Base-by-base conservation (phyloP, 495 filamentous ascomycete genomes). In the Penicillium argentinense region DNA sequence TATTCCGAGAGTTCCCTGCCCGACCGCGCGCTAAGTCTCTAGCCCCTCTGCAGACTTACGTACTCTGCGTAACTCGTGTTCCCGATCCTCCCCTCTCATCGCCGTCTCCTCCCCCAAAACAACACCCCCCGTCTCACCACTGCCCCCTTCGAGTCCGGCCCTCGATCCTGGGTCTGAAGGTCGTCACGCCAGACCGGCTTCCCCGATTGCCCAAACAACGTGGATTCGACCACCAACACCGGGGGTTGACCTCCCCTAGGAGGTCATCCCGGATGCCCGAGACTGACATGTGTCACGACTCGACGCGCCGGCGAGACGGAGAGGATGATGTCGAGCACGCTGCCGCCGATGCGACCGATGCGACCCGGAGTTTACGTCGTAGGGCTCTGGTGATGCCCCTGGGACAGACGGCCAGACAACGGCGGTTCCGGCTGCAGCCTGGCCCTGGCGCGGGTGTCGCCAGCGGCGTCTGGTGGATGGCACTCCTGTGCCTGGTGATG, bases 191-290 rank as follows among this genome's bases (percentile, higher is more conserved):
- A 33, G 45, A 17, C 48, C 39, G 28, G 9, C 23, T 49, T 34
- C 27, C 43, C 48, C 26, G 26, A 53, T 54, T 55, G 50, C 40
- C 54, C 55, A 62, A 42, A 63, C 67, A 73, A 67, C 64, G 69
- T 69, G 69, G 69, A 71, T 71, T 67, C 56, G 63, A 66, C 57
- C 46, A 52, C 57, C 40, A 49, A 60, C 53, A 42, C 45, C 64
- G 67, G 69, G 68, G 68, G 64, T 62, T 71, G 70, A 68, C 70
- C 70, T 71, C 70, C 66, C 68, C 66, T 45, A 63, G 70, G 70
- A 70, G 70, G 70, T 73, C 68, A 69, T 71, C 66, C 68, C 59
- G 54, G 47, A 58, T 53, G 62, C 46, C 57, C 45, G 50, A 49
- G 33, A 59, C 50, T 56, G 57, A 55, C 45, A 73, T 73, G 70